Base-by-base conservation (phyloP, 495 filamentous ascomycete species). In the Astrothelium macrocarpum region DNA sequence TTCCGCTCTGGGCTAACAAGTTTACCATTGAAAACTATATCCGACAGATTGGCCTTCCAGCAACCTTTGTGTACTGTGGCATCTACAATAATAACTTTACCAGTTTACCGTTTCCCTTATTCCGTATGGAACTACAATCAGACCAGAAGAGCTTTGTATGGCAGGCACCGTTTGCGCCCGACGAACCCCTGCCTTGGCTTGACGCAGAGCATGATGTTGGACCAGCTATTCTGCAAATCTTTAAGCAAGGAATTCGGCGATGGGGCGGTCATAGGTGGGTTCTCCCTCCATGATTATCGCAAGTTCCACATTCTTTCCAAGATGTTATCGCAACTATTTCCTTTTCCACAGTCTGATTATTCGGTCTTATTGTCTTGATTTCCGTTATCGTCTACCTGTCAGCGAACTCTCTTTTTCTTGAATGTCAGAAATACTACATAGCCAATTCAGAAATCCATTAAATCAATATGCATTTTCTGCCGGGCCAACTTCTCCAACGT, bases 1-100 rank as follows among this genome's bases (percentile, higher is more conserved):
- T 96, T 53, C 94, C 94, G 0, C 82, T 96, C 61, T 98, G 94
- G 94, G 85, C 89, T 2, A 84, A 87, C 64, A 98, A 98, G 75
- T 89, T 90, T 72, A 85, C 89, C 20, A 86, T 96, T 42, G 94
- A 97, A 77, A 87, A 91, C 61, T 96, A 96, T 72, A 81, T 96
- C 53, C 87, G 89, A 31, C 85, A 90, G 72, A 82, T 95, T 53
- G 88, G 84, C 1, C 77, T 97, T 9, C 90, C 91, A 0, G 84
- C 91, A 1, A 97, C 93, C 9, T 97, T 96, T 67, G 85, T 97
- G 66, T 97, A 97, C 73, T 88, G 91, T 32, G 94, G 94, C 45
- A 96, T 96, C 68, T 98, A 97, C 79, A 96, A 97, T 77, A 97
- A 98, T 75, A 98, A 98, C 74, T 98, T 98, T 77, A 97, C 92